These are phyloP conservation scores for Penicillium diatomitis DNA, from an alignment of 495 filamentous ascomycete genomes.

Conservation along the genomic window DNA sequence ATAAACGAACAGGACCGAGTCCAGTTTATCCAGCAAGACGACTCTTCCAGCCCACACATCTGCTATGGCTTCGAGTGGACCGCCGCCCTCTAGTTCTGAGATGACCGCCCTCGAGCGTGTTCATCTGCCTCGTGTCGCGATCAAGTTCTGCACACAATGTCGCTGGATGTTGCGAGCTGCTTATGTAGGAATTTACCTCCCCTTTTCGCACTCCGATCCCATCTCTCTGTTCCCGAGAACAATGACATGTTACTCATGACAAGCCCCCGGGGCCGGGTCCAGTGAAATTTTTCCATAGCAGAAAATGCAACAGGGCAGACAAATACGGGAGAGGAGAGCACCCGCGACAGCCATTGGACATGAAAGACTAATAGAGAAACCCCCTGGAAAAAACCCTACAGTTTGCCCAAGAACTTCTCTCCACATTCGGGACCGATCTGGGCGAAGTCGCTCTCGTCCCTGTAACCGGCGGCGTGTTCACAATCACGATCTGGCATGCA, in stretches of 20 bases:
- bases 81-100: slow-evolving; percentile 2
- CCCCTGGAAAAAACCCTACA: slow-evolving; percentile 15
- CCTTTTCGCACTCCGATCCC: neutral
- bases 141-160: slow-evolving; percentile 76
- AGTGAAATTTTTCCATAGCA: too few species aligned
- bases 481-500: slow-evolving; percentile 50
- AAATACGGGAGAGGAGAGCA: too few species aligned
- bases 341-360: too few species aligned
- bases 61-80: neutral
- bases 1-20: too few species aligned
- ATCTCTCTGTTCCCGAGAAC: neutral
- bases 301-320: too few species aligned
- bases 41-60: neutral
- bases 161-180: slow-evolving; percentile 88
- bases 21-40: too few species aligned
- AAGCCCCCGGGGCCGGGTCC: too few species aligned
- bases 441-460: slow-evolving; percentile 90
- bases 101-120: slow-evolving; percentile 13
- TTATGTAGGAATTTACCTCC: slow-evolving; percentile 47
- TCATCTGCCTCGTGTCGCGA: slow-evolving; percentile 56
- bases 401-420: slow-evolving; percentile 95
- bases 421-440: slow-evolving; percentile 79
- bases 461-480: slow-evolving; percentile 74
- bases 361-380: too few species aligned
- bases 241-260: too few species aligned